phyloP scores from a whole-genome alignment of 2,329 filamentous ascomycete genomes.

The Beauveria australis region DNA sequence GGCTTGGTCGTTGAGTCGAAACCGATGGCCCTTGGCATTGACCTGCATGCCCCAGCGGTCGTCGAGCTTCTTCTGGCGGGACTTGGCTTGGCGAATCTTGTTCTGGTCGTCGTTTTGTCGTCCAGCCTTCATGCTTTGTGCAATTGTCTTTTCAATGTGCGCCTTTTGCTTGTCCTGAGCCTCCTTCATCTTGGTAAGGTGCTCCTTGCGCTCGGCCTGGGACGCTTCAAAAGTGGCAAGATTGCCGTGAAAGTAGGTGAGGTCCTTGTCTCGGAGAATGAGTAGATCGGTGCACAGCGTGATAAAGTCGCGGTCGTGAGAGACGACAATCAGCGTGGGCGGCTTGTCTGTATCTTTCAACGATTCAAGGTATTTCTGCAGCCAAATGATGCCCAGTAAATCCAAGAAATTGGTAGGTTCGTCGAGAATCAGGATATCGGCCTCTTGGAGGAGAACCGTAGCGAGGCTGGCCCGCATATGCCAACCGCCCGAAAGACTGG shows the following conservation, averaged over 20 bases:
- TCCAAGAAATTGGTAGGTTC: constrained; percentile 86
- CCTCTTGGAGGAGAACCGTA: constrained; percentile 58
- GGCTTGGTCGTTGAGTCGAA: constrained; percentile 70
- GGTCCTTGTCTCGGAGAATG: constrained; percentile 61
- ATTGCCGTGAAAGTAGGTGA: constrained; percentile 69
- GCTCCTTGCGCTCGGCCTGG: constrained; percentile 56
- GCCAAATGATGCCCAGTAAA: constrained; percentile 74
- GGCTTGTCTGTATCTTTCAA: constrained; percentile 43
- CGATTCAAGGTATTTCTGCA: constrained; percentile 62
- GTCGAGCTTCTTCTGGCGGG: constrained; percentile 75
- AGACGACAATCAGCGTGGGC: constrained; percentile 68
- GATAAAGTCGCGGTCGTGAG: constrained; percentile 76
- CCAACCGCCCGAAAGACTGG: constrained; percentile 69
- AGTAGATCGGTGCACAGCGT: constrained; percentile 71
- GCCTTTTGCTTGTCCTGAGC: constrained; percentile 73
- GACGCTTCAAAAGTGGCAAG: constrained; percentile 64
- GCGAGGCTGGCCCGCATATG: constrained; percentile 62
- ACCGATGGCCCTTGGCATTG: constrained; percentile 60
- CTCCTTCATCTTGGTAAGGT: constrained; percentile 68
- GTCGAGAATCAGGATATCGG: constrained; percentile 73
- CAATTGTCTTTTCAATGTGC: constrained; percentile 72
- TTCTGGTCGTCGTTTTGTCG: constrained; percentile 75
- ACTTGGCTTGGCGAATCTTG: constrained; percentile 78
- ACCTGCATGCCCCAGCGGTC: constrained; percentile 72
- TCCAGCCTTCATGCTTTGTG: constrained; percentile 65